phyloP scores from a whole-genome alignment of 2,329 filamentous ascomycete species.

The Clonostachys sp. region DNA sequence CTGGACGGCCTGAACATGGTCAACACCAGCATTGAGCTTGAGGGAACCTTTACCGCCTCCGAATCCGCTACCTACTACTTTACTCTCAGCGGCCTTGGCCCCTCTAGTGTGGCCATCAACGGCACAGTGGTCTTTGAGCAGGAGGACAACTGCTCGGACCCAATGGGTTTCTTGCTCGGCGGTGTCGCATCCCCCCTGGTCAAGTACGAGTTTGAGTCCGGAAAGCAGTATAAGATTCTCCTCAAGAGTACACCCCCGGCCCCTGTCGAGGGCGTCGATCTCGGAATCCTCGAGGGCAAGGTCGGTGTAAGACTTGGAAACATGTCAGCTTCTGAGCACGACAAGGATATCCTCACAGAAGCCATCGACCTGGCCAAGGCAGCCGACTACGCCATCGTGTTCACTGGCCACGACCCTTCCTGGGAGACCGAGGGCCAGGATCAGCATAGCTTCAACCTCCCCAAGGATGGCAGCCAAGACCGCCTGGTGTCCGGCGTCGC shows the following conservation, averaged over 20 bases:
- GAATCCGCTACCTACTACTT: slow-evolving; percentile 19
- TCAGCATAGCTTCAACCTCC: slow-evolving; percentile 65
- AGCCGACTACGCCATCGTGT: slow-evolving; percentile 20
- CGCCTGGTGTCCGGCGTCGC: slow-evolving; percentile 51
- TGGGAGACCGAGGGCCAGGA: slow-evolving; percentile 54
- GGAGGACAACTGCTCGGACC: slow-evolving; percentile 1
- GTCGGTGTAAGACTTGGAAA: neutral
- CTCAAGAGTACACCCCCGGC: slow-evolving; percentile 20
- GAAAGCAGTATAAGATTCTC: slow-evolving; percentile 20
- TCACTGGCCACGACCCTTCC: slow-evolving; percentile 51
- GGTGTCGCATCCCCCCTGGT: slow-evolving; percentile 19
- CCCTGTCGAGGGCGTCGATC: slow-evolving; percentile 9
- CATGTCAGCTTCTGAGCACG: neutral
- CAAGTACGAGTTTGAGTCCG: slow-evolving; percentile 17
- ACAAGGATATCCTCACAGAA: neutral
- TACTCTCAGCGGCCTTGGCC: slow-evolving; percentile 18
- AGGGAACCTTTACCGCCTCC: slow-evolving; percentile 15
- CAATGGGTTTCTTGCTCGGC: slow-evolving; percentile 4
- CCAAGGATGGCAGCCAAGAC: slow-evolving; percentile 43
- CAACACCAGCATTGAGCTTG: neutral
- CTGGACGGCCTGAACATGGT: neutral
- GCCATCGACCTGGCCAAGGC: slow-evolving; percentile 5
- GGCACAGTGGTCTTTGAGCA: slow-evolving; percentile 19
- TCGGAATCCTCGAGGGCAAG: slow-evolving; percentile 15
- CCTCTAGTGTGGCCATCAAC: slow-evolving; percentile 15